Conservation (phyloP, 352 stramenopile genomes). For the Phytophthora uliginosa region DNA sequence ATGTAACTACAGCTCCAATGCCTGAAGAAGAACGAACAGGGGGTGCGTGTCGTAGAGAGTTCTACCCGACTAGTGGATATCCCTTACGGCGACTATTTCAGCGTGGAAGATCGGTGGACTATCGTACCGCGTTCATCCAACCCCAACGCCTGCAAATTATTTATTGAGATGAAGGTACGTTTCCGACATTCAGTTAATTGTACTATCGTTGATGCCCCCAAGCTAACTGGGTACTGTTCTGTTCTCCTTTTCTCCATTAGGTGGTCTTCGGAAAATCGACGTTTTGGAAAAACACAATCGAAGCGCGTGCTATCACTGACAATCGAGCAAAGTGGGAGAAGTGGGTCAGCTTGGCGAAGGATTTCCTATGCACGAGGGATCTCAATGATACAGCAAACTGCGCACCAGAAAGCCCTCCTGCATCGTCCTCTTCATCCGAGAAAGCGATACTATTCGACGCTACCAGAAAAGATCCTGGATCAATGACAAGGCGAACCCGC, state of each 20-base stretch:
- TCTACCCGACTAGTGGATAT: slow-evolving; percentile 87
- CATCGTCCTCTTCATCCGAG: slow-evolving; percentile 32
- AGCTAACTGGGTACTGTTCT: background rate
- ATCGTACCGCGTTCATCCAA: slow-evolving; percentile 61
- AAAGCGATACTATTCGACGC: slow-evolving; percentile 17
- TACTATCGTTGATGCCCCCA: background rate
- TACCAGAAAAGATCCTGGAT: slow-evolving; percentile 23
- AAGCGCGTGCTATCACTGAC: slow-evolving; percentile 75
- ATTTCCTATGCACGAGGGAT: slow-evolving; percentile 43
- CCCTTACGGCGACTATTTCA: slow-evolving; percentile 91
- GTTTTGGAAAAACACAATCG: slow-evolving; percentile 87
- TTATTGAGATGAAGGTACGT: slow-evolving; percentile 80
- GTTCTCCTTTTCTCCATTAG: slow-evolving; percentile 19
- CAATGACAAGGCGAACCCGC: slow-evolving; percentile 25
- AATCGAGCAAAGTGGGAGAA: slow-evolving; percentile 80
- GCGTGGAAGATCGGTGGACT: slow-evolving; percentile 86
- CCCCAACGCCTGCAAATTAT: slow-evolving; percentile 62
- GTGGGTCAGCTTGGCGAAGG: slow-evolving; percentile 76
- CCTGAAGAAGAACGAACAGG: slow-evolving; percentile 53
- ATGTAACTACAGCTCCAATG: slow-evolving; percentile 65
- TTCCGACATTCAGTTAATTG: background rate
- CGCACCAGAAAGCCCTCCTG: slow-evolving; percentile 20
- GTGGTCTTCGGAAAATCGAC: slow-evolving; percentile 88
- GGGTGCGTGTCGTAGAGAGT: slow-evolving; percentile 69
- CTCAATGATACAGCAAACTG: slow-evolving; percentile 16